Evolutionary conservation across 108 stramenopile genomes (phyloP).

Genomic region (Fistulifera solaris): DNA sequence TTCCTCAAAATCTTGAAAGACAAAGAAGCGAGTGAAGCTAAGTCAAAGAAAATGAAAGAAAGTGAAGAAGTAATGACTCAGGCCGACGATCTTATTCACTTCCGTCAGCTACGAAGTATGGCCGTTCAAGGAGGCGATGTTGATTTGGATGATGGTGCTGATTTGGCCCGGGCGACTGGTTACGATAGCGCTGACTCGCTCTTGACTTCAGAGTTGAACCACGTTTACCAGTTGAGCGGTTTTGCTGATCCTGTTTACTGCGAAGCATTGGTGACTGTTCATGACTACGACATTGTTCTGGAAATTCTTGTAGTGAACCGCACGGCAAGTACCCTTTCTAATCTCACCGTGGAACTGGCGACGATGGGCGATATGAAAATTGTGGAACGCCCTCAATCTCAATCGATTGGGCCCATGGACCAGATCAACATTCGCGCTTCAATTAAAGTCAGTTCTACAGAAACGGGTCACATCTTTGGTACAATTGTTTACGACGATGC

Average conservation of each 20-base stretch:
- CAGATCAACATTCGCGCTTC: conserved; percentile 89
- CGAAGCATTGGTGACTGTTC: conserved; percentile 96
- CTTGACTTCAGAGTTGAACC: conserved; percentile 65
- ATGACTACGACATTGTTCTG: conserved; percentile 98
- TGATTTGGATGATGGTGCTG: conserved; percentile 97
- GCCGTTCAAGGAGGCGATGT: conserved; percentile 84
- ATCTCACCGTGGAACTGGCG: conserved; percentile 93
- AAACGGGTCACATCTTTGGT: conserved; percentile 99
- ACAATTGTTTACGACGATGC: conserved; percentile 97
- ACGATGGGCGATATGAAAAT: conserved; percentile 99
- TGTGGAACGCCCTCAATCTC: conserved; percentile 93
- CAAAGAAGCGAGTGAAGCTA: conserved; percentile 54
- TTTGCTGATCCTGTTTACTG: conserved; percentile 99
- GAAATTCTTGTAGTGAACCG: conserved; percentile 97
- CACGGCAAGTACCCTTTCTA: conserved; percentile 91
- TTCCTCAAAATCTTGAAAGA: conserved; percentile 65
- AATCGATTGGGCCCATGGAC: conserved; percentile 94
- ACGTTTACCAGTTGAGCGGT: conserved; percentile 95
- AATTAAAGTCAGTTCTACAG: conserved; percentile 98
- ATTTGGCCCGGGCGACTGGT: conserved; percentile 92
- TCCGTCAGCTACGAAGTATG: conserved; percentile 91
- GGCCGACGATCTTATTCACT: conserved; percentile 97
- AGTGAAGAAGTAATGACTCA: conserved; percentile 34
- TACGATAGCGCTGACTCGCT: conserved; percentile 49
- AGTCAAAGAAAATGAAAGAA: conserved; percentile 32